Conservation (phyloP, 1,139 yeast species). For the Magnusiomyces tetraspermus region DNA sequence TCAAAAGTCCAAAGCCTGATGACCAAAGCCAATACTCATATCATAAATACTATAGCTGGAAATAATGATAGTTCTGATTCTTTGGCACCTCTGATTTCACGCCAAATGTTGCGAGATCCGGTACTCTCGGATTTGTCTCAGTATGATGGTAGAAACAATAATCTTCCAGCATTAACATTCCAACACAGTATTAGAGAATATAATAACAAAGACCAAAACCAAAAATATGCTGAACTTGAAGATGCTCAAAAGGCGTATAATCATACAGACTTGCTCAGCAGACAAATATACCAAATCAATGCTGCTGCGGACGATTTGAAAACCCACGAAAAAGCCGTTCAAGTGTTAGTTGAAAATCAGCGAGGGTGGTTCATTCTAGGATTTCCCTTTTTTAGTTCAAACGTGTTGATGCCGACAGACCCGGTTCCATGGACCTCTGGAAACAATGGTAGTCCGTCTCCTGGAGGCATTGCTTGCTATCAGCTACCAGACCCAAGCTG, state of each 20-base stretch:
- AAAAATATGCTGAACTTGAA: too few relatives aligned
- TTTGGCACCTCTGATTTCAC: constrained; percentile 1
- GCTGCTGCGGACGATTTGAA: neutral
- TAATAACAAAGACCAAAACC: too few relatives aligned
- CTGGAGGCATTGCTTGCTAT: constrained; percentile 37
- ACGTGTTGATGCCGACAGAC: constrained; percentile 45
- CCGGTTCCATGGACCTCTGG: constrained; percentile 38
- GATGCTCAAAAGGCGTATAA: neutral
- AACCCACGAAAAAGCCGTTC: constrained; percentile 14
- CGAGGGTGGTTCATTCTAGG: constrained; percentile 62
- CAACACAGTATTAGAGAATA: too few relatives aligned
- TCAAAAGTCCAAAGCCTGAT: too few relatives aligned
- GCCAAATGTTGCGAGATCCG: constrained; percentile 7
- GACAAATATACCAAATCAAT: neutral
- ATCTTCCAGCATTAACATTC: neutral
- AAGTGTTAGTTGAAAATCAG: constrained; percentile 50
- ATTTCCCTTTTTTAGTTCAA: constrained; percentile 47
- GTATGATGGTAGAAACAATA: constrained; percentile 3
- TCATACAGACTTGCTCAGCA: neutral
- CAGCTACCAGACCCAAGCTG: constrained; percentile 60
- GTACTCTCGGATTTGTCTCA: constrained; percentile 5
- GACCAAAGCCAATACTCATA: neutral
- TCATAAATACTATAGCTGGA: neutral
- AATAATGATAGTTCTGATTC: neutral
- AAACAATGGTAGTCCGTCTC: constrained; percentile 23